phyloP scores from a whole-genome alignment of 2,329 filamentous ascomycete species.

The Scedosporium dehoogii region DNA sequence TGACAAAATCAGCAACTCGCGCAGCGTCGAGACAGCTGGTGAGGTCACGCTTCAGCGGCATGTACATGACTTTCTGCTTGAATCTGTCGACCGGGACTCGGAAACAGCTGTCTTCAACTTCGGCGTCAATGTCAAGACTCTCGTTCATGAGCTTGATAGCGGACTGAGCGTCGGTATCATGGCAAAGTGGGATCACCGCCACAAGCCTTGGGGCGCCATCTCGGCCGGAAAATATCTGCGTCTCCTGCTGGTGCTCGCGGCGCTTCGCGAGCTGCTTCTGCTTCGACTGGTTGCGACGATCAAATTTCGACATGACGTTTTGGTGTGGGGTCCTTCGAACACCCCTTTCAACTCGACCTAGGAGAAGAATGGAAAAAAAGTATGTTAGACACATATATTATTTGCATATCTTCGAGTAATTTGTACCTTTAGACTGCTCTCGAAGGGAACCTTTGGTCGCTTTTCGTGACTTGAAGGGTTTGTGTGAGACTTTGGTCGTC shows the following conservation, averaged over 20 bases:
- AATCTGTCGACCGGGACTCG: conserved; percentile 76
- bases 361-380: background rate
- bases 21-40: conserved; percentile 75
- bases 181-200: conserved; percentile 75
- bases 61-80: conserved; percentile 86
- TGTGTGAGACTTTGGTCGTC: conserved; percentile 81
- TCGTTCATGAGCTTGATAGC: conserved; percentile 63
- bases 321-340: conserved; percentile 84
- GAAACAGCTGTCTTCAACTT: conserved; percentile 48
- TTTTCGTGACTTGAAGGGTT: conserved; percentile 87
- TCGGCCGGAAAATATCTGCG: conserved; percentile 72
- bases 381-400: background rate
- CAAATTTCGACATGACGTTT: conserved; percentile 94
- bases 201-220: conserved; percentile 84
- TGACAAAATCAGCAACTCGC: conserved; percentile 80
- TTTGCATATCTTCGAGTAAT: background rate
- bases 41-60: conserved; percentile 64
- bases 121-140: conserved; percentile 68
- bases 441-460: conserved; percentile 80
- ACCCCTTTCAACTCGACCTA: conserved; percentile 74
- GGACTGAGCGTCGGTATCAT: conserved; percentile 55
- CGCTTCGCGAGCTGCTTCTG: conserved; percentile 80
- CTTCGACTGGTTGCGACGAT: conserved; percentile 88
- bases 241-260: conserved; percentile 69
- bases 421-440: conserved; percentile 70